Conservation (phyloP, 257 asterid species). For the Solanum stenotomum region DNA sequence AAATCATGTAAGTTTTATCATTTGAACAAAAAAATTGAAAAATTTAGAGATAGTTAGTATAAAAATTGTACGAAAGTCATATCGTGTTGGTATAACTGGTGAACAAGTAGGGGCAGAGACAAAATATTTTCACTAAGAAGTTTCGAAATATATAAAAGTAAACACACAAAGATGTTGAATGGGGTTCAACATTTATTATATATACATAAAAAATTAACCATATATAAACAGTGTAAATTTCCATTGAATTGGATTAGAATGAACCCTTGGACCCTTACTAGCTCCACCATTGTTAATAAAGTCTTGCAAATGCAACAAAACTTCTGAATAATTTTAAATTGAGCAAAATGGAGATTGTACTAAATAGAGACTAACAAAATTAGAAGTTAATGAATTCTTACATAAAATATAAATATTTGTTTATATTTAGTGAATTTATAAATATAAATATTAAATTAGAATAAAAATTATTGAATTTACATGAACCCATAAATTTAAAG, state of each 20-base stretch:
- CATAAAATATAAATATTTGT: too few relatives aligned
- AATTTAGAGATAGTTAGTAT: neutral
- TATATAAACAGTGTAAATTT: too few relatives aligned
- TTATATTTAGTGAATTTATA: too few relatives aligned
- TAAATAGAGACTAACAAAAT: neutral
- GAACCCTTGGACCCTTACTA: neutral
- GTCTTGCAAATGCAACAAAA: neutral
- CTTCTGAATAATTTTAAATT: neutral
- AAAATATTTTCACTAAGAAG: neutral
- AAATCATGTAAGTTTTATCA: neutral
- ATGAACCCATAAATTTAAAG: neutral
- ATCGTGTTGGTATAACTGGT: neutral
- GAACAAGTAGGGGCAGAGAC: neutral
- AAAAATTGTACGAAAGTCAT: neutral
- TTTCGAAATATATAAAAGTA: too few relatives aligned
- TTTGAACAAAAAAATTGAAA: neutral
- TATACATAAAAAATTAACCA: neutral
- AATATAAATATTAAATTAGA: too few relatives aligned
- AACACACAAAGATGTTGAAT: neutral
- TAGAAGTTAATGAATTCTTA: neutral
- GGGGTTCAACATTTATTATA: neutral
- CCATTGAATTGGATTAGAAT: neutral
- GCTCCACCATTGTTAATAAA: neutral
- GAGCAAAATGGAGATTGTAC: neutral
- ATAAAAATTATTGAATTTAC: too few relatives aligned